Percentiles rank a stretch among this genome's conserved stretches.
These are phyloP conservation scores for Laguncularia racemosa DNA, from an alignment of 345 rosid genomes.

Conservation along the genomic window DNA sequence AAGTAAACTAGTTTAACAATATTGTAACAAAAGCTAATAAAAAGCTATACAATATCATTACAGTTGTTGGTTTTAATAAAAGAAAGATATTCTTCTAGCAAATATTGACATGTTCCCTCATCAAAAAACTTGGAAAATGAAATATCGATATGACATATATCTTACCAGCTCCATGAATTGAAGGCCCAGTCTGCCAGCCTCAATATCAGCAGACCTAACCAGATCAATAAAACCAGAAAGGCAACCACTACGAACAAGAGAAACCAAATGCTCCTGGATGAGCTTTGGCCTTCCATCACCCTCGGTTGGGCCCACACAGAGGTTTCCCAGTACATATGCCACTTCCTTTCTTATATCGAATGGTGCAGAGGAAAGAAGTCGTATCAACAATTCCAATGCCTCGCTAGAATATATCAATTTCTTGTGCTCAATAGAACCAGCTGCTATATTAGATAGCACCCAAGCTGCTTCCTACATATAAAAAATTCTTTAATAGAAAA, in stretches of 20 bases:
- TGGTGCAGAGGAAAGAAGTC: conserved; percentile 68
- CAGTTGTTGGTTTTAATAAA: too few species aligned
- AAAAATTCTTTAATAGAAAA: not conserved
- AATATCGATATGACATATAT: not conserved
- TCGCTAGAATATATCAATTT: conserved; percentile 59
- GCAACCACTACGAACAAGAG: conserved; percentile 72
- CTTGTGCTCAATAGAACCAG: conserved; percentile 88
- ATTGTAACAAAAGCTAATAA: too few species aligned
- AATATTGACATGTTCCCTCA: too few species aligned
- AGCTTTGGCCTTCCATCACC: conserved; percentile 55
- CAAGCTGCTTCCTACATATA: conserved; percentile 81
- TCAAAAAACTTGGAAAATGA: too few species aligned
- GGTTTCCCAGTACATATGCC: conserved; percentile 86
- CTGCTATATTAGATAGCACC: conserved; percentile 93
- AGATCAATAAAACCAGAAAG: conserved; percentile 78
- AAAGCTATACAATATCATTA: too few species aligned
- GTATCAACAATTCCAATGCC: conserved; percentile 55
- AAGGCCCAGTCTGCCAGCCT: conserved; percentile 87
- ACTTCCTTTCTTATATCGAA: conserved; percentile 88
- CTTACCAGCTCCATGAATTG: conserved; percentile 96
- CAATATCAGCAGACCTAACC: conserved; percentile 77
- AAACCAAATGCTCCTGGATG: conserved; percentile 63
- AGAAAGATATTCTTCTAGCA: too few species aligned
- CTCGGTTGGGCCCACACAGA: conserved; percentile 80
- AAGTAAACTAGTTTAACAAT: too few species aligned